Evolutionary conservation across 257 asterid species (phyloP).

Genomic region (Orobanche coerulescens): DNA sequence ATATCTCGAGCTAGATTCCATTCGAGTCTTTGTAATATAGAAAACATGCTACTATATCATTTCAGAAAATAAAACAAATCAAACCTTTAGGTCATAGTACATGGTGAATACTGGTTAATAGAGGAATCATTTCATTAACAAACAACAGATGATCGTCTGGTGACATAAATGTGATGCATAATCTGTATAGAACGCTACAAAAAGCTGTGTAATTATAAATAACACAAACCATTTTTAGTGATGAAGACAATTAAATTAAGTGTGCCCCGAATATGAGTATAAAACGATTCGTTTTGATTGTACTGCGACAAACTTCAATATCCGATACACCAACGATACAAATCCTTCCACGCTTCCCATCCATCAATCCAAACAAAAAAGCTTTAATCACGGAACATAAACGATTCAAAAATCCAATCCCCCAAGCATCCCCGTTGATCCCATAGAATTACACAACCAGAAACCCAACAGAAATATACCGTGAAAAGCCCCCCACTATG

Average conservation of each 20-base stretch:
- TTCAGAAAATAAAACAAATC: neutral
- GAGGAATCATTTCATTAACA: neutral
- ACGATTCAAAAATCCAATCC: conserved; percentile 9
- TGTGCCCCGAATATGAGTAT: neutral
- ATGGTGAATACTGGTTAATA: neutral
- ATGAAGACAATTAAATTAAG: neutral
- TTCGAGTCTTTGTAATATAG: neutral
- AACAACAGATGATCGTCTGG: neutral
- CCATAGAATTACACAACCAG: neutral
- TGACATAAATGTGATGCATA: conserved; percentile 1
- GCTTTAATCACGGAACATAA: neutral
- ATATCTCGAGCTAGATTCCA: neutral
- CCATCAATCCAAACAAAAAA: conserved; percentile 9
- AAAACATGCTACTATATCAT: neutral
- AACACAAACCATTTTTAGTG: neutral
- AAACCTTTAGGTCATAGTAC: neutral
- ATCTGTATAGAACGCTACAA: neutral
- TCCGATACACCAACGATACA: neutral
- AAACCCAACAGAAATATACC: neutral
- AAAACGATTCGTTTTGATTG: neutral
- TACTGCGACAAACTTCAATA: neutral
- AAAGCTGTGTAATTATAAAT: neutral
- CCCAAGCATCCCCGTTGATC: neutral
- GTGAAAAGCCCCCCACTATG: neutral
- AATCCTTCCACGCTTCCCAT: neutral